phyloP scores from a whole-genome alignment of 2,329 filamentous ascomycete species.

The Botrytis fabae region DNA sequence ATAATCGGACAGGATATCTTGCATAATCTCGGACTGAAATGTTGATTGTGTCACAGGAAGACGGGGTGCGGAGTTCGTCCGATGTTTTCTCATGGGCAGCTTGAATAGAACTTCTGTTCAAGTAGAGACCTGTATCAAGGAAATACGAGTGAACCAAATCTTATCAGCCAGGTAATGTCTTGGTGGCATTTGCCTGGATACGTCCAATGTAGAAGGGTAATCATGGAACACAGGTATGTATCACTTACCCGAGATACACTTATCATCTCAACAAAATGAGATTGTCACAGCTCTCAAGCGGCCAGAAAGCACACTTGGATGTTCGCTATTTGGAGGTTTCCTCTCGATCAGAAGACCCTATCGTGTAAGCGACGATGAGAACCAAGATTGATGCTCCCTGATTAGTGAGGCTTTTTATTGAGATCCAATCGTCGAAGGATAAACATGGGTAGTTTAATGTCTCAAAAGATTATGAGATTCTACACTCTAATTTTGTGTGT shows the following conservation, averaged over 20 bases:
- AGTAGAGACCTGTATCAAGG: not conserved
- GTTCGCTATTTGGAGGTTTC: not conserved
- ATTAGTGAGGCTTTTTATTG: not conserved
- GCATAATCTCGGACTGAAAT: conserved; percentile 13
- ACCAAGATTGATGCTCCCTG: not conserved
- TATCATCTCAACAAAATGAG: not conserved
- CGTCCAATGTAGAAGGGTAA: not conserved
- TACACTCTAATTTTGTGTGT: not conserved
- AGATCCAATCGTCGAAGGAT: not conserved
- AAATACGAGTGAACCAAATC: not conserved
- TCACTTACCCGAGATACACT: not conserved
- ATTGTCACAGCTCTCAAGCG: not conserved
- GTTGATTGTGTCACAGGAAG: not conserved
- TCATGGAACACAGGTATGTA: not conserved
- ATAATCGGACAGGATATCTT: conserved; percentile 4
- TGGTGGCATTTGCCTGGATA: not conserved
- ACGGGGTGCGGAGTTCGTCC: not conserved
- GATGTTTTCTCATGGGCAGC: not conserved
- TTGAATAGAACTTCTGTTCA: not conserved
- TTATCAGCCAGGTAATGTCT: not conserved
- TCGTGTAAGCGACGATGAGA: not conserved
- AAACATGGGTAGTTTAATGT: not conserved
- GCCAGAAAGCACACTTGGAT: not conserved
- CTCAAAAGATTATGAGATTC: not conserved
- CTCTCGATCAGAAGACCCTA: not conserved